phyloP scores from a whole-genome alignment of 2,329 filamentous ascomycete species.

The Ceratocystis eucalypticola region DNA sequence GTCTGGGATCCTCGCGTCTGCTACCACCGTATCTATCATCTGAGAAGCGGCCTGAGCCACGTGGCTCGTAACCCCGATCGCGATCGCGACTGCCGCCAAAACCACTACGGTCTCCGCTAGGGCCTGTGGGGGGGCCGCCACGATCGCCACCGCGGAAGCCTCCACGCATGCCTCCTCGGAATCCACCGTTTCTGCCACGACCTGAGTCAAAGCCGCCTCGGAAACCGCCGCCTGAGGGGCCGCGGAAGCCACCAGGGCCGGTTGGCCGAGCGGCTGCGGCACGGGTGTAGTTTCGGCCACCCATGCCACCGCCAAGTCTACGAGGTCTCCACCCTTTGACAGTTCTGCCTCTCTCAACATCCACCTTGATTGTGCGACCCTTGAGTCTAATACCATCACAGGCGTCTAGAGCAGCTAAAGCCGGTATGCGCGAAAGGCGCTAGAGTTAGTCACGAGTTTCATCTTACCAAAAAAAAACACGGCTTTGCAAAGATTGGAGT shows the following conservation, averaged over 20 bases:
- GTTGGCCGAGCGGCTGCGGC: conserved; percentile 58
- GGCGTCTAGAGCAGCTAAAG: conserved; percentile 74
- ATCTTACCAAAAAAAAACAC: conserved; percentile 37
- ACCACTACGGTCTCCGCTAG: conserved; percentile 37
- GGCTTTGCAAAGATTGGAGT: neutral
- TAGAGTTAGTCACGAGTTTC: conserved; percentile 47
- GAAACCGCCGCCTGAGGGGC: conserved; percentile 39
- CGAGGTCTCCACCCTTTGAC: conserved; percentile 88
- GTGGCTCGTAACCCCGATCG: conserved; percentile 39
- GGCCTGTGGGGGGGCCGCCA: conserved; percentile 40
- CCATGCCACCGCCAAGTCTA: conserved; percentile 80
- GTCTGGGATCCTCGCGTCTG: conserved; percentile 26
- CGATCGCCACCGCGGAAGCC: conserved; percentile 38
- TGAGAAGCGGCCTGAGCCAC: conserved; percentile 43
- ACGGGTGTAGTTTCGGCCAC: conserved; percentile 86
- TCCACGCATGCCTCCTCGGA: conserved; percentile 30
- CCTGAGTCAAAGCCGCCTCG: conserved; percentile 35
- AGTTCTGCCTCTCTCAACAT: conserved; percentile 90
- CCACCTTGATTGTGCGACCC: conserved; percentile 80
- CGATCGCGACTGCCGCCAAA: conserved; percentile 33
- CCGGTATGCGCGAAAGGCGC: conserved; percentile 40
- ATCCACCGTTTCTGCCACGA: conserved; percentile 41
- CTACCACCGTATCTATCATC: conserved; percentile 41
- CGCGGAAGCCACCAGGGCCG: conserved; percentile 43
- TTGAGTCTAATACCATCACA: conserved; percentile 85